phyloP scores from a whole-genome alignment of 345 rosid species.

The Hevea brasiliensis region DNA sequence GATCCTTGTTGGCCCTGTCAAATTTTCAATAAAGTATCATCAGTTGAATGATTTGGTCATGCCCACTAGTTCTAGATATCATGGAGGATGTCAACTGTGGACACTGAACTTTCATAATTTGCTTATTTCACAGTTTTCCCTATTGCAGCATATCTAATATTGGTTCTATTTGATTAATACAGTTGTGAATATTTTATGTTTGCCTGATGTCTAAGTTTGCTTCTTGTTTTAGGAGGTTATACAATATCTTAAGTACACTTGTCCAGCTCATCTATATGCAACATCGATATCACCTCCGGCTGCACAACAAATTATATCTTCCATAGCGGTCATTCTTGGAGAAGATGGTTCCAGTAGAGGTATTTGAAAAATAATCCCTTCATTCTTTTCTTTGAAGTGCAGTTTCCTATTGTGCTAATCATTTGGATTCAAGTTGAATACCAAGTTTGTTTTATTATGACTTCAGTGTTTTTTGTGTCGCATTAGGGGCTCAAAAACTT shows the following conservation, averaged over 20 bases:
- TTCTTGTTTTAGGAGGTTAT: constrained; percentile 59
- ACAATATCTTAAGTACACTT: constrained; percentile 61
- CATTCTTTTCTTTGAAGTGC: not conserved
- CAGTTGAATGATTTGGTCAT: not conserved
- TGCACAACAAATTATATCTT: constrained; percentile 80
- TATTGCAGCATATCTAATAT: not conserved
- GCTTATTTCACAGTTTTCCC: not conserved
- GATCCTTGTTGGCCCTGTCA: not conserved
- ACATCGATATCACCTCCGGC: constrained; percentile 95
- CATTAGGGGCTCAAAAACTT: constrained; percentile 82
- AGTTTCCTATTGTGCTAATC: not conserved
- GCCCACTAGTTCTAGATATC: not conserved
- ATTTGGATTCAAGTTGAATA: not conserved
- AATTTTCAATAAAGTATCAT: not conserved
- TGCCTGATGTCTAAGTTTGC: not conserved
- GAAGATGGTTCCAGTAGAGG: constrained; percentile 97
- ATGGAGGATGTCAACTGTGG: not conserved
- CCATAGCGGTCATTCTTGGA: constrained; percentile 86
- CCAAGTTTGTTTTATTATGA: not conserved
- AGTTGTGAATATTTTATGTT: not conserved
- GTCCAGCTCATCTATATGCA: constrained; percentile 94
- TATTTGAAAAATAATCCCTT: constrained; percentile 6
- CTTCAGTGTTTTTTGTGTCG: not conserved
- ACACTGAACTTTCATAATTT: not conserved
- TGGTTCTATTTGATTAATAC: not conserved